Evolutionary conservation across 805 yeast genomes (phyloP).

Genomic region (Yarrowia sp.): DNA sequence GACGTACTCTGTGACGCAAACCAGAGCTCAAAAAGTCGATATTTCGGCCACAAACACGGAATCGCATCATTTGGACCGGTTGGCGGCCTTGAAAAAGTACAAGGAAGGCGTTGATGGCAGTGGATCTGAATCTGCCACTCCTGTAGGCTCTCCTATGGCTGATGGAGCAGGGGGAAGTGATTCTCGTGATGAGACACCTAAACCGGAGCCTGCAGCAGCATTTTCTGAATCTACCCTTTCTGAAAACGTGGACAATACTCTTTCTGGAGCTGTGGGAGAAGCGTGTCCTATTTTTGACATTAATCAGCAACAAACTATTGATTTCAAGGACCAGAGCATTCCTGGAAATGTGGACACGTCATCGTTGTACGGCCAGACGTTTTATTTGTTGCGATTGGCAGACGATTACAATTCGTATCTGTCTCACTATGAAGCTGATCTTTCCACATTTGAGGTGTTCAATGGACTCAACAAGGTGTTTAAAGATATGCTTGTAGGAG

Average conservation of each 20-base stretch:
- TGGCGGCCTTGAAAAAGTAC: conserved; percentile 29
- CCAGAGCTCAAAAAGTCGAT: conserved; percentile 9
- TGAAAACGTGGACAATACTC: background rate
- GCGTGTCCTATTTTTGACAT: background rate
- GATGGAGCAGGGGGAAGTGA: background rate
- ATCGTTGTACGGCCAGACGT: conserved; percentile 53
- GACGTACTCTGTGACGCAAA: conserved; percentile 55
- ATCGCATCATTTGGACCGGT: conserved; percentile 9
- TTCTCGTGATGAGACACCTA: background rate
- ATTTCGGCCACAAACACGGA: background rate
- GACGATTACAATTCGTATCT: conserved; percentile 66
- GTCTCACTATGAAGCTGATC: conserved; percentile 39
- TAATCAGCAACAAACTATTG: conserved; percentile 5
- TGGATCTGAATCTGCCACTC: background rate
- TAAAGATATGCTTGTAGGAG: background rate
- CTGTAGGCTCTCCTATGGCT: background rate
- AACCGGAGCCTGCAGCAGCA: background rate
- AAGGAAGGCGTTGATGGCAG: conserved; percentile 1
- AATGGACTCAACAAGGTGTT: conserved; percentile 37
- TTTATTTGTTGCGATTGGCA: conserved; percentile 58
- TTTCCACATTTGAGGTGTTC: conserved; percentile 44
- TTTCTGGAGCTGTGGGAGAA: background rate
- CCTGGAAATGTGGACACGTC: conserved; percentile 7
- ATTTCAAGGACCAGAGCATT: background rate
- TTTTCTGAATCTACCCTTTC: background rate